Percentiles rank a stretch among this genome's conserved stretches.
Conservation (phyloP, 225 moss, liverwort and hornwort species). For the Climacium dendroides region DNA sequence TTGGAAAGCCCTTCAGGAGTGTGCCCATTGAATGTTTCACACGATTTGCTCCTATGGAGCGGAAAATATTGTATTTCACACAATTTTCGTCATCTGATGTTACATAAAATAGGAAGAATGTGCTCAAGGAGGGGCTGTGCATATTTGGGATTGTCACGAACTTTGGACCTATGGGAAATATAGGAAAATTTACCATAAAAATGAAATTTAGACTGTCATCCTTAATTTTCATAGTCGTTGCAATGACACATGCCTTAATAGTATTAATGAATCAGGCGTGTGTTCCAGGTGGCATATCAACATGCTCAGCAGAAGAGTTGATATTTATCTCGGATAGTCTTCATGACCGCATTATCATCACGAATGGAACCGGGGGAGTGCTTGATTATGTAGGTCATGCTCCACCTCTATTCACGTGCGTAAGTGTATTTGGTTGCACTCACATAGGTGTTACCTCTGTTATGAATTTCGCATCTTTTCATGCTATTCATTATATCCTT, state of each 20-base stretch:
- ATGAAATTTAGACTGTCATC: background rate
- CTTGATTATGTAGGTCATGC: slow-evolving; percentile 47
- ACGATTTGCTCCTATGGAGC: background rate
- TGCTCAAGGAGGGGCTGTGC: background rate
- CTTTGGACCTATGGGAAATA: background rate
- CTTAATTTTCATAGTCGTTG: background rate
- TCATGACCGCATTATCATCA: slow-evolving; percentile 56
- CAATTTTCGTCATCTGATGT: background rate
- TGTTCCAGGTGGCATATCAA: slow-evolving; percentile 51
- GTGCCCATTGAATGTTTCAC: background rate
- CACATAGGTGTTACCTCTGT: background rate
- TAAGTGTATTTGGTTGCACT: background rate
- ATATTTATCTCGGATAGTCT: slow-evolving; percentile 62
- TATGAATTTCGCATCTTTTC: background rate
- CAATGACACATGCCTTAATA: background rate
- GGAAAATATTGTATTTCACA: background rate
- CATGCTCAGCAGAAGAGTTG: slow-evolving; percentile 27
- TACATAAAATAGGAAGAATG: background rate
- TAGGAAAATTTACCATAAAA: background rate
- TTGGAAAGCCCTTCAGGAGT: background rate
- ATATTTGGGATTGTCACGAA: background rate
- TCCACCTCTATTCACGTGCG: background rate
- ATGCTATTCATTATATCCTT: background rate
- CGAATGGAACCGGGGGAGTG: slow-evolving; percentile 33
- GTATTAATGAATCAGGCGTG: background rate